Evolutionary conservation across 768 basidiomycete species (phyloP), one percentile per base, ranked within the genome.

Genomic region (Asterophora parasitica): DNA sequence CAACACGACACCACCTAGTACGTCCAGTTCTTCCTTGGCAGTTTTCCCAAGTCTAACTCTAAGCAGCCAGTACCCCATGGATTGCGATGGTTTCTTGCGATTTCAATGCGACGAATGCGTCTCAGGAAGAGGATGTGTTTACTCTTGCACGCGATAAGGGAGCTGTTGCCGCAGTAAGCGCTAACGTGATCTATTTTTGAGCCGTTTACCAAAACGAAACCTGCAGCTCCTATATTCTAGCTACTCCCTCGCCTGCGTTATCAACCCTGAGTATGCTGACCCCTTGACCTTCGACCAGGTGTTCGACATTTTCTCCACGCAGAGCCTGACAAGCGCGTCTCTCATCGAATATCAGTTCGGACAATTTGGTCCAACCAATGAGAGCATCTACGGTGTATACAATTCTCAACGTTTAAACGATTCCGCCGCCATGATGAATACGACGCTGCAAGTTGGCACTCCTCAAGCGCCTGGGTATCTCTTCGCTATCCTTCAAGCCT

Each of bases 61-160:
- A 38, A 13, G 5, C 61, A 78, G 85, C 88, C 2, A 72, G 68
- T 4, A 89, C 92, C 0, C 91, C 93, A 3, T 96, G 92, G 92
- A 87, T 96, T 57, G 93, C 93, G 10, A 75, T 93, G 53, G 78
- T 96, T 41, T 77, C 82, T 3, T 95, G 92, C 64, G 92, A 94
- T 59, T 59, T 61, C 47, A 92, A 93, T 62, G 75, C 83, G 13
- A 88, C 88, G 12, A 68, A 77, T 50, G 70, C 78, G 3, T 81
- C 82, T 1, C 61, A 70, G 57, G 71, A 77, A 2, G 63, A 71
- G 40, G 92, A 96, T 61, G 77, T 94, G 44, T 92, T 96, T 65
- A 90, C 88, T 0, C 72, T 90, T 34, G 91, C 89, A 16, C 72
- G 76, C 34, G 80, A 85, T 52, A 73, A 79, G 52, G 93, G 93